Base-by-base conservation (phyloP, 2,329 filamentous ascomycete genomes). In the Pleoardoris graminearum region DNA sequence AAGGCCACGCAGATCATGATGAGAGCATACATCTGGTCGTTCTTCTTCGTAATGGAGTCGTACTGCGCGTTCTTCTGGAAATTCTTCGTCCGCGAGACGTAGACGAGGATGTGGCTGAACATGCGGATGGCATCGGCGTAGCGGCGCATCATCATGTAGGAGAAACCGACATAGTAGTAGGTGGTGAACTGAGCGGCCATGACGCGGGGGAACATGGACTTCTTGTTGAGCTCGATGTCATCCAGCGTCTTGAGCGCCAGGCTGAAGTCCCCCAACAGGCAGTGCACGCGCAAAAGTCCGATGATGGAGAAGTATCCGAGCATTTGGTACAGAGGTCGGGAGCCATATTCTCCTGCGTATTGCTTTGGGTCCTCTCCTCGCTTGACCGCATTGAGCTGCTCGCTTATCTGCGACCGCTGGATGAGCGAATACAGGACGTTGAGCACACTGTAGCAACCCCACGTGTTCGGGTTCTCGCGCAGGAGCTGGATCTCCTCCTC, bases 71-170 rank as follows among this genome's bases (percentile, higher is more conserved):
- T 96, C 87, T 97, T 99, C 80, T 99, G 94, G 86, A 97, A 97
- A 84, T 97, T 97, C 89, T 99, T 99, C 73, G 94, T 99, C 70
- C 94, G 85, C 65, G 91, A 96, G 63, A 99, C 92, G 79, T 97
- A 99, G 79, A 99, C 89, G 68, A 99, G 86, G 77, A 99, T 99
- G 84, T 99, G 94, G 83, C 90, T 96, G 86, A 99, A 99, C 88
- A 97, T 96, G 83, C 93, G 91, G 80, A 99, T 97, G 76, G 94
- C 94, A 78, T 99, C 94, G 77, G 91, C 90, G 76, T 99, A 99
- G 74, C 94, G 90, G 80, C 94, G 91, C 90, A 97, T 96, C 94
- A 99, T 99, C 93, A 99, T 97, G 88, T 99, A 99, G 65, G 91
- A 96, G 86, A 99, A 99, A 66, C 94, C 94, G 59, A 99, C 93